phyloP scores from a whole-genome alignment of 495 filamentous ascomycete species.

The Margaritispora aquatica region DNA sequence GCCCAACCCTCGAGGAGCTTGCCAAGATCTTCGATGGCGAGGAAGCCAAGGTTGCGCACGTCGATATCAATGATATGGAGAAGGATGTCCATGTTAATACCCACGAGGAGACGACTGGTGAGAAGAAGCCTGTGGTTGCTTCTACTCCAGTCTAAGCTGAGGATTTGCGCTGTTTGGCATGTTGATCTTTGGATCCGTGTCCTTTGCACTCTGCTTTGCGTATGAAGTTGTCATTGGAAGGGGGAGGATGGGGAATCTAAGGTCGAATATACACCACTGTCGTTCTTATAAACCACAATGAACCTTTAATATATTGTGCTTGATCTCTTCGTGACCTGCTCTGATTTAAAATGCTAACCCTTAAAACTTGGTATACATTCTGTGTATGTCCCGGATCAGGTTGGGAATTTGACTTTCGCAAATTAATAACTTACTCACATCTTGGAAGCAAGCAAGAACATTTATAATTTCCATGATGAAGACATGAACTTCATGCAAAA shows the following conservation, averaged over 20 bases:
- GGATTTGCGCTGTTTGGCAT: not conserved
- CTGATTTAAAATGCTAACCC: too few species aligned
- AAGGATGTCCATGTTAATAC: not conserved
- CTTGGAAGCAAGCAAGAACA: too few species aligned
- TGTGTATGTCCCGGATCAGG: too few species aligned
- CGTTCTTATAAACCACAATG: too few species aligned
- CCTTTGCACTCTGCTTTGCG: not conserved
- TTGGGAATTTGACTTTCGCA: too few species aligned
- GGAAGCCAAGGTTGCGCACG: slow-evolving; percentile 42
- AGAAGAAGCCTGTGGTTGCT: not conserved
- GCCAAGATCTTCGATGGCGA: slow-evolving; percentile 31
- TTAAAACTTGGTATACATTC: too few species aligned
- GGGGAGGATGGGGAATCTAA: not conserved
- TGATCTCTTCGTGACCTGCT: too few species aligned
- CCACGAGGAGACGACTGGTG: not conserved
- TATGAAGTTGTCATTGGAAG: not conserved
- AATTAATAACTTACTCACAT: too few species aligned
- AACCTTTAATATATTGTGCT: too few species aligned
- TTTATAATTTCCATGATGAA: too few species aligned
- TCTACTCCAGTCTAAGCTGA: not conserved
- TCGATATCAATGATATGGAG: not conserved
- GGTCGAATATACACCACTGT: too few species aligned
- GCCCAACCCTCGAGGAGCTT: slow-evolving; percentile 60
- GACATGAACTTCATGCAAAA: too few species aligned
- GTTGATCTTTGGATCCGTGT: not conserved